Evolutionary conservation across 495 filamentous ascomycete species (phyloP), one percentile per base, ranked within the genome.

Genomic region (Aspergillus saccharolyticus): DNA sequence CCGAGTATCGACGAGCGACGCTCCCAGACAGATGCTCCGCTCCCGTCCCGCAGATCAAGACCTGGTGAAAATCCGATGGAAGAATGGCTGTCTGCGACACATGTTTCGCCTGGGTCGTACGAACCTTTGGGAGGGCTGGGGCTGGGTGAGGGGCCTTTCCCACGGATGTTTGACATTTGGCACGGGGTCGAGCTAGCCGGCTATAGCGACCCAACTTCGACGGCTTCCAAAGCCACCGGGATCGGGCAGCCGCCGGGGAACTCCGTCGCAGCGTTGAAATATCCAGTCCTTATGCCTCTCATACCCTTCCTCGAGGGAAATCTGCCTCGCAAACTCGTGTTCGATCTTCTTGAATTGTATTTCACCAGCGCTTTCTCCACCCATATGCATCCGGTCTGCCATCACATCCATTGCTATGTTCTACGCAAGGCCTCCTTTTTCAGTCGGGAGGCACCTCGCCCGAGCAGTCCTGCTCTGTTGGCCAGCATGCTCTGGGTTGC

Each of bases 401-500:
- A 93, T 17, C 95, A 96, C 69, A 87, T 96, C 19, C 84, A 96
- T 53, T 91, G 90, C 58, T 95, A 92, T 69, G 86, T 96, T 59
- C 88, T 96, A 71, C 84, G 92, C 55, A 96, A 95, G 66, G 84
- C 85, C 45, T 94, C 91, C 6, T 93, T 97, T 70, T 78, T 97
- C 42, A 86, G 90, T 66, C 82, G 79, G 21, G 88, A 85, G 53
- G 86, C 83, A 59, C 90, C 91, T 42, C 81, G 92, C 52, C 78
- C 83, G 59, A 96, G 90, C 70, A 92, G 89, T 63, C 91, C 92
- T 33, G 90, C 92, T 0, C 78, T 97, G 42, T 77, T 97, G 42
- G 89, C 92, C 10, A 94, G 90, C 70, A 96, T 96, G 88, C 85
- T 96, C 17, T 97, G 91, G 91, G 89, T 96, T 21, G 90, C 89